Evolutionary conservation across 768 basidiomycete genomes (phyloP).

Genomic region (Russula sp.): DNA sequence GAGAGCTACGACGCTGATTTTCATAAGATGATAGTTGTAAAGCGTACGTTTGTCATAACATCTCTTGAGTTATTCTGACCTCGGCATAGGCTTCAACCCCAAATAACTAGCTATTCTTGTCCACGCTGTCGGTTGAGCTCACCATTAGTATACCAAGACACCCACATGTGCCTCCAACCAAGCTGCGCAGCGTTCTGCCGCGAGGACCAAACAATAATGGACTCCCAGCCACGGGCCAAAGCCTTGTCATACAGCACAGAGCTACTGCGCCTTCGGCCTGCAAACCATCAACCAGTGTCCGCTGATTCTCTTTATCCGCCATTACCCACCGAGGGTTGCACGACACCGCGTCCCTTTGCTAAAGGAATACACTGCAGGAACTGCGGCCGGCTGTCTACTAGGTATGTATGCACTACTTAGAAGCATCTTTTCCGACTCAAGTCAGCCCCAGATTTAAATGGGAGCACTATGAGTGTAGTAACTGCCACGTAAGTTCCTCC

Average conservation of each 20-base stretch:
- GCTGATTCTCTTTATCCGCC: conserved; percentile 33
- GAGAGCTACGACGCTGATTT: background rate
- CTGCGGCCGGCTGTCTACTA: conserved; percentile 69
- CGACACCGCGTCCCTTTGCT: conserved; percentile 48
- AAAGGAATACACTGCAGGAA: conserved; percentile 60
- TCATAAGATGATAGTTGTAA: background rate
- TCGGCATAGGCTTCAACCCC: background rate
- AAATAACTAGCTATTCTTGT: conserved; percentile 29
- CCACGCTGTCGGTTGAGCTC: conserved; percentile 37
- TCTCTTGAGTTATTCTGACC: background rate
- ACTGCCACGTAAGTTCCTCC: conserved; percentile 43
- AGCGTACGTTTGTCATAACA: background rate
- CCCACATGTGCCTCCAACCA: conserved; percentile 61
- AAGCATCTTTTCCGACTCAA: background rate
- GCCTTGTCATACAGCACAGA: conserved; percentile 22
- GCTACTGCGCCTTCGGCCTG: conserved; percentile 23
- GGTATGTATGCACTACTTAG: conserved; percentile 41
- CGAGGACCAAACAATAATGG: conserved; percentile 31
- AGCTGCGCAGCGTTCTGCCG: conserved; percentile 48
- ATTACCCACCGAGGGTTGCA: conserved; percentile 27
- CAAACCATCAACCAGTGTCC: conserved; percentile 13
- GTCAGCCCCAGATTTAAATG: conserved; percentile 51
- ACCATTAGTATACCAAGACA: conserved; percentile 45
- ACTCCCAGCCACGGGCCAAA: conserved; percentile 40
- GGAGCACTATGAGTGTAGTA: conserved; percentile 64